Base-by-base conservation (phyloP, 192 early-diverging fungal genomes). In the Coemansia erecta region DNA sequence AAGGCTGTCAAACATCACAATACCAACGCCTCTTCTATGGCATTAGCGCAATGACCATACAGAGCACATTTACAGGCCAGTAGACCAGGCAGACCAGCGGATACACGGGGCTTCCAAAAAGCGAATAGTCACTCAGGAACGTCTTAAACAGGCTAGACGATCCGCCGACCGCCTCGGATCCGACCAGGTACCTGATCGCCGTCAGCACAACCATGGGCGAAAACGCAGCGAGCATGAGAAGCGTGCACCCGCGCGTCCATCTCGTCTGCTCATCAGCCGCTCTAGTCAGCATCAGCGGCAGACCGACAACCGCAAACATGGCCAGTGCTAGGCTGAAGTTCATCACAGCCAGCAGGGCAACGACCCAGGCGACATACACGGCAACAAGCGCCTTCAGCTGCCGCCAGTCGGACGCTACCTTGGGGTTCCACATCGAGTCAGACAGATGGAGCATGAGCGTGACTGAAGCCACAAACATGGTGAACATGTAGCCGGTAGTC, bases 281-380 rank as follows among this genome's bases (percentile, higher is more conserved):
- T 13, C 82, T 73, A 45, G 88, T 84, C 7, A 85, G 46, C 49
- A 83, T 63, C 61, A 85, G 83, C 7, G 90, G 90, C 12, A 89
- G 63, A 2, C 84, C 78, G 7, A 83, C 79, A 15, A 85, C 53
- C 7, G 81, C 68, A 53, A 85, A 87, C 35, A 83, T 65, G 14
- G 61, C 69, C 4, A 89, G 80, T 0, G 85, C 88, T 52, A 90
- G 56, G 64, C 86, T 89, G 64, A 90, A 88, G 66, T 92, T 92
- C 40, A 90, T 77, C 5, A 87, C 79, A 0, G 88, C 87, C 4
- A 90, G 68, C 8, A 84, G 85, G 2, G 86, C 84, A 22, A 89
- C 80, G 3, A 80, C 54, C 44, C 87, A 68, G 1, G 86, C 87
- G 13, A 85, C 79, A 53, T 85, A 66, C 41, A 68, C 40, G 19